phyloP scores from a whole-genome alignment of 352 stramenopile genomes.

The Phytopythium chamaehyphon region DNA sequence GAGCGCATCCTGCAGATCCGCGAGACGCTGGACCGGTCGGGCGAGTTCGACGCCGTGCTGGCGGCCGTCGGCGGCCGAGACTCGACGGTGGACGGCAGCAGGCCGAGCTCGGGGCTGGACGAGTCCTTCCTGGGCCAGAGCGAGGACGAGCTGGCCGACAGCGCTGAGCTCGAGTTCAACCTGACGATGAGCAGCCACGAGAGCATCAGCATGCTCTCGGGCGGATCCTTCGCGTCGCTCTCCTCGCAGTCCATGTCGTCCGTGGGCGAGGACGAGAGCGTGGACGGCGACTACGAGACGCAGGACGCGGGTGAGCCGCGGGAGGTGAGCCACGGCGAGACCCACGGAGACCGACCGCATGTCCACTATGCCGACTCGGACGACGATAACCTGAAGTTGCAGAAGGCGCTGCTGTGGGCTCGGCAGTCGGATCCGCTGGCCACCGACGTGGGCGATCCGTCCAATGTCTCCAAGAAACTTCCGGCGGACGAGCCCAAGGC shows the following conservation, averaged over 20 bases:
- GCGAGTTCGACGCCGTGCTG: slow-evolving; percentile 47
- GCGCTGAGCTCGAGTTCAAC: not conserved
- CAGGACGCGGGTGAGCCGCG: slow-evolving; percentile 32
- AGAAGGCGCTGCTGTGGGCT: slow-evolving; percentile 32
- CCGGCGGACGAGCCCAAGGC: not conserved
- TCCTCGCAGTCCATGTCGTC: slow-evolving; percentile 16
- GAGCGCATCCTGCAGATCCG: slow-evolving; percentile 48
- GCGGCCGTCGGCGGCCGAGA: slow-evolving; percentile 18
- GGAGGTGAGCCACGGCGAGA: slow-evolving; percentile 6
- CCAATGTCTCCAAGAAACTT: not conserved
- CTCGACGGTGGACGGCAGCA: not conserved
- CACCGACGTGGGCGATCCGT: not conserved
- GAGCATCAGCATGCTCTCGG: slow-evolving; percentile 7
- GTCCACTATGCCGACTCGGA: slow-evolving; percentile 16
- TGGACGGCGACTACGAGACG: slow-evolving; percentile 18
- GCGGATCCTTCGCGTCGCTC: slow-evolving; percentile 19
- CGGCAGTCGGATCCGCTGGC: slow-evolving; percentile 20
- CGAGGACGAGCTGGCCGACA: no score
- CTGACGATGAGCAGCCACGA: slow-evolving; percentile 5
- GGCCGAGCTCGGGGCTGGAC: not conserved
- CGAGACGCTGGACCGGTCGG: slow-evolving; percentile 41
- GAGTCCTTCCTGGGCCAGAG: not conserved
- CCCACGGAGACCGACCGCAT: slow-evolving; percentile 20
- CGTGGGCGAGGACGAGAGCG: slow-evolving; percentile 7
- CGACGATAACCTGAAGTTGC: slow-evolving; percentile 21